Percentiles rank a stretch among this genome's conserved stretches.
Evolutionary conservation across 148 eudicot species (phyloP).

Genomic region (Silene uniflora): DNA sequence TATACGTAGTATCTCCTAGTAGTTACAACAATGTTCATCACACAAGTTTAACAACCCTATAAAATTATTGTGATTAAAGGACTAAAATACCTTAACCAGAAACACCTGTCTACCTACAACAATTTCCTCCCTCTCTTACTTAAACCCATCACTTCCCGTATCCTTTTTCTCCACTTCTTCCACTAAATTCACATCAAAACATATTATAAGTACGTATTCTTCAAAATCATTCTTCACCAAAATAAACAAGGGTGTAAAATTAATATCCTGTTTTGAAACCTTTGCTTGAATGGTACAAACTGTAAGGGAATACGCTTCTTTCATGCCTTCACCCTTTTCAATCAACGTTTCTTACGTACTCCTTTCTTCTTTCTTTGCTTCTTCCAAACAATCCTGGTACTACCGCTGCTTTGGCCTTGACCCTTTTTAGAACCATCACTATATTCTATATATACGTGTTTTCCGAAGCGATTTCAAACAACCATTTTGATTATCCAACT

Average conservation of each 20-base stretch:
- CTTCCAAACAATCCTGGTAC: slow-evolving; percentile 17
- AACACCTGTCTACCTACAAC: slow-evolving; percentile 1
- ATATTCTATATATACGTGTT: no score
- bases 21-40: background rate
- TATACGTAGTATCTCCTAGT: no score
- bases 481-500: background rate
- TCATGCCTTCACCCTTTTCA: slow-evolving; percentile 16
- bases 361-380: slow-evolving; percentile 7
- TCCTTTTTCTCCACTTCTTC: background rate
- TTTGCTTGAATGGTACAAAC: slow-evolving; percentile 15
- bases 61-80: background rate
- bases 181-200: background rate
- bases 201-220: background rate
- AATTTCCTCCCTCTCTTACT: background rate
- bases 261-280: background rate
- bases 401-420: slow-evolving; percentile 26
- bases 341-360: slow-evolving; percentile 6
- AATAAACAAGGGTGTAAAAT: background rate
- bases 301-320: slow-evolving; percentile 4
- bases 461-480: background rate
- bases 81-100: background rate
- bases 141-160: background rate
- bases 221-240: background rate
- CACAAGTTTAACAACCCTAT: background rate
- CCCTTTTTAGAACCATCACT: background rate